These are phyloP conservation scores for Filobasidium uniguttulatum DNA, from an alignment of 1,284 basidiomycete species.

Conservation along the genomic window DNA sequence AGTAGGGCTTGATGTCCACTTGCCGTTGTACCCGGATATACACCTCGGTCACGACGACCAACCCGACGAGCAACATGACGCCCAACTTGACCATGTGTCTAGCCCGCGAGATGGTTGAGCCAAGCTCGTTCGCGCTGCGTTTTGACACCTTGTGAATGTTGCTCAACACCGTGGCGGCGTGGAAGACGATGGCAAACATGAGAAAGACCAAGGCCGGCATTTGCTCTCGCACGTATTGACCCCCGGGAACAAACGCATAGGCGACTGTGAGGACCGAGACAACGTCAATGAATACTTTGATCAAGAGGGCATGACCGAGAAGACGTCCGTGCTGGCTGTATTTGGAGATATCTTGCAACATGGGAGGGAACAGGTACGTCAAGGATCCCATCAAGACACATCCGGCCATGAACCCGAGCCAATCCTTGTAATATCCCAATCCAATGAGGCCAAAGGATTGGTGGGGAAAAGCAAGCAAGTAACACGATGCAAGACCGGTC, in stretches of 20 bases:
- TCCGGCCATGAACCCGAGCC: constrained; percentile 62
- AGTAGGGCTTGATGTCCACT: constrained; percentile 42
- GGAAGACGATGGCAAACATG: constrained; percentile 7
- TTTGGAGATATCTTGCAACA: constrained; percentile 2
- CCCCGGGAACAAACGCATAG: constrained; percentile 86
- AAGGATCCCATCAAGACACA: constrained; percentile 54
- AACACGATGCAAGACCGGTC: neutral
- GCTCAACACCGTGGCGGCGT: neutral
- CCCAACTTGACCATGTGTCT: neutral
- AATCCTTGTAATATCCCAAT: constrained; percentile 38
- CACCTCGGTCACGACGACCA: neutral
- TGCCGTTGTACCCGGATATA: neutral
- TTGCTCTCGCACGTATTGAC: constrained; percentile 61
- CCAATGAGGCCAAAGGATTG: neutral
- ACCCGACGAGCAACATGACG: neutral
- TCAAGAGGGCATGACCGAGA: constrained; percentile 49
- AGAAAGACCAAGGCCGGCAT: constrained; percentile 47
- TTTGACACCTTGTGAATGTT: neutral
- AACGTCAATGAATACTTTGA: constrained; percentile 53
- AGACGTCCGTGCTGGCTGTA: constrained; percentile 27
- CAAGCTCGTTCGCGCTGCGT: neutral
- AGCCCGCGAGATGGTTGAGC: neutral
- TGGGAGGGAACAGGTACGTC: constrained; percentile 42
- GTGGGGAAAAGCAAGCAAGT: neutral
- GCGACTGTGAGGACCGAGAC: constrained; percentile 72